Conservation (phyloP, 345 rosid species). For the Salix koriyanagi region DNA sequence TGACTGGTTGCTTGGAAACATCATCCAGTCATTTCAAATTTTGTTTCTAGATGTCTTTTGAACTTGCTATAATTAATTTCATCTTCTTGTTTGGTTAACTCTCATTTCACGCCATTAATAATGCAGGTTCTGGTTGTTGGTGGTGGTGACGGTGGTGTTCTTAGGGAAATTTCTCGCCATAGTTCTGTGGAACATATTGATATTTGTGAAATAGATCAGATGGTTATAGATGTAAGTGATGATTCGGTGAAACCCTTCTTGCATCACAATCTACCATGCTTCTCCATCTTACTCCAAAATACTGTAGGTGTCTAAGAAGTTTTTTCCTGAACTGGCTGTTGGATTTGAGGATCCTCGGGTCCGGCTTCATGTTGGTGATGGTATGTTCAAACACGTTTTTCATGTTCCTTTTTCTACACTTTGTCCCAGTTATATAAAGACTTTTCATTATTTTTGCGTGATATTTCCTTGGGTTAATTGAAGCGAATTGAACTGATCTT, state of each 20-base stretch:
- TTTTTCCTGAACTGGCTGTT: constrained; percentile 73
- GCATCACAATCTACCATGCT: background rate
- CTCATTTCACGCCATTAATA: background rate
- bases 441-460: background rate
- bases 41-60: background rate
- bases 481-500: constrained; percentile 4
- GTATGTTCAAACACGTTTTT: constrained; percentile 36
- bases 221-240: constrained; percentile 90
- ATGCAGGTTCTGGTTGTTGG: constrained; percentile 94
- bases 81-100: background rate
- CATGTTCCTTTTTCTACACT: background rate
- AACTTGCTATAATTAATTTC: background rate
- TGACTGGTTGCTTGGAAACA: background rate
- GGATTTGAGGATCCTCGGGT: constrained; percentile 98
- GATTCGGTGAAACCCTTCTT: background rate
- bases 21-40: background rate
- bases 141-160: constrained; percentile 99
- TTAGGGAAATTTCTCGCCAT: constrained; percentile 84
- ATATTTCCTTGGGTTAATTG: background rate
- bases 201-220: constrained; percentile 91
- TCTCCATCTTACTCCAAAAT: background rate
- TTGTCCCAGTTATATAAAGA: background rate
- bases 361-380: constrained; percentile 84
- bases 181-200: constrained; percentile 82
- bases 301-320: constrained; percentile 68